Evolutionary conservation across 2,329 filamentous ascomycete species (phyloP).

Genomic region (Microcera coccophila): DNA sequence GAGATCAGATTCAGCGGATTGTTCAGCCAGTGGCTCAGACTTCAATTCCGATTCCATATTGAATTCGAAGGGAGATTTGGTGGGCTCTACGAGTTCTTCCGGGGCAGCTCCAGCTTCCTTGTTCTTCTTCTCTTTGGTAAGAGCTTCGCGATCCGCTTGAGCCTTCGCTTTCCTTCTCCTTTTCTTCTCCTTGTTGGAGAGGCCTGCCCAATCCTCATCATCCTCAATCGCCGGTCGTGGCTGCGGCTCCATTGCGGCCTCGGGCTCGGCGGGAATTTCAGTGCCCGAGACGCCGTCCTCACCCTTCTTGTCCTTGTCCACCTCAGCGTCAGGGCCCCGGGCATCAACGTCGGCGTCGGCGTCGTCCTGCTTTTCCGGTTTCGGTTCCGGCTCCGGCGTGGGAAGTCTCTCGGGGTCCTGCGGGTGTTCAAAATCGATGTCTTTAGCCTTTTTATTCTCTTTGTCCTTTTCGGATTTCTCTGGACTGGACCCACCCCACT

Average conservation of each 20-base stretch:
- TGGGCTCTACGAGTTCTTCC: constrained; percentile 12
- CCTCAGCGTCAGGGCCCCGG: constrained; percentile 16
- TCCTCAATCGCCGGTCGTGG: constrained; percentile 18
- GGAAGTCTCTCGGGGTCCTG: constrained; percentile 27
- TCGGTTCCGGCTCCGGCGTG: constrained; percentile 23
- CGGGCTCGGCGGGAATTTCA: constrained; percentile 16
- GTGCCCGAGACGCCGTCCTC: constrained; percentile 12
- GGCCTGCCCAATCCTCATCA: neutral
- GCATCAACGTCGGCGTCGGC: constrained; percentile 22
- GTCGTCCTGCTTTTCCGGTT: constrained; percentile 25
- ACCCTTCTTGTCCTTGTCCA: constrained; percentile 13
- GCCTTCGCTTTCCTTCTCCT: constrained; percentile 1
- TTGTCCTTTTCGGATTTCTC: constrained; percentile 32
- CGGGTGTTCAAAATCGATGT: constrained; percentile 26
- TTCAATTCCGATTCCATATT: constrained; percentile 18
- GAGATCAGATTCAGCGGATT: constrained; percentile 6
- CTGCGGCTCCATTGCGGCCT: constrained; percentile 6
- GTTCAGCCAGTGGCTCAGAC: constrained; percentile 1
- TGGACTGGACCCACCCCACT: constrained; percentile 28
- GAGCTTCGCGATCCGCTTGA: neutral
- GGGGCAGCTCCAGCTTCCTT: neutral
- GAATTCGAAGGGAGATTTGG: constrained; percentile 15
- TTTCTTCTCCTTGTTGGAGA: constrained; percentile 1
- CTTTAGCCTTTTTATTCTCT: constrained; percentile 34
- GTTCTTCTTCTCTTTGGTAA: neutral